Evolutionary conservation across 1,284 basidiomycete species (phyloP).

Genomic region (Cystobasidium sp.): DNA sequence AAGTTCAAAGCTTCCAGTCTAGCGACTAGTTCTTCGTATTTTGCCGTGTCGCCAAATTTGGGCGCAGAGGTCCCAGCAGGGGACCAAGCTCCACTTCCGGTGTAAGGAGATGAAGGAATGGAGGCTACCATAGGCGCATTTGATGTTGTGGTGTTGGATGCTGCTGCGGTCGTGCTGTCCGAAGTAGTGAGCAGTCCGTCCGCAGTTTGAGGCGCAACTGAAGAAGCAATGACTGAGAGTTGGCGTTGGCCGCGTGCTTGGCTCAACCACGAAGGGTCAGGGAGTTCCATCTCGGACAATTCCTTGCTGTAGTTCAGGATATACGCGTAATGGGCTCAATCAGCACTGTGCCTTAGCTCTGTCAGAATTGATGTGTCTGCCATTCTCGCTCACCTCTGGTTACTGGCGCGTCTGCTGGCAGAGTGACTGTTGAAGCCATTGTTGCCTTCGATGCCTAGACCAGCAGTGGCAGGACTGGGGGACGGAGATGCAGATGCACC

Average conservation of each 20-base stretch:
- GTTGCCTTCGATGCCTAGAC: constrained; percentile 25
- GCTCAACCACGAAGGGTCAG: constrained; percentile 49
- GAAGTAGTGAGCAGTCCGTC: constrained; percentile 26
- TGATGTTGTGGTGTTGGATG: not conserved
- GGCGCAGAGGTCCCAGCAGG: constrained; percentile 24
- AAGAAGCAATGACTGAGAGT: constrained; percentile 16
- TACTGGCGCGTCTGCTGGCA: constrained; percentile 36
- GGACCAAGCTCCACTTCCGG: constrained; percentile 20
- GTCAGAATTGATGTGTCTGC: too few species aligned
- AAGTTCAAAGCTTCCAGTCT: constrained; percentile 28
- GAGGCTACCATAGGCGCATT: constrained; percentile 28
- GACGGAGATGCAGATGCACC: not conserved
- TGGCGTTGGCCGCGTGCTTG: constrained; percentile 29
- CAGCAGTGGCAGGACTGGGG: constrained; percentile 8
- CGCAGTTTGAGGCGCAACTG: constrained; percentile 25
- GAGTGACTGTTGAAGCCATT: constrained; percentile 8
- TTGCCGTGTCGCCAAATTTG: constrained; percentile 32
- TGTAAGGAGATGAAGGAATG: constrained; percentile 38
- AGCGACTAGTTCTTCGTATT: constrained; percentile 34
- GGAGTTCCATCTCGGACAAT: constrained; percentile 50
- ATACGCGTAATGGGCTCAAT: not conserved
- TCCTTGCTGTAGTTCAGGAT: constrained; percentile 42
- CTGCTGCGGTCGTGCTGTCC: constrained; percentile 12
- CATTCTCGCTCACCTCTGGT: constrained; percentile 32
- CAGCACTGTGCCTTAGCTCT: too few species aligned